Percentiles rank a stretch among this genome's conserved stretches.
These are phyloP conservation scores for Plasmodium coatneyi DNA, from an alignment of 169 alveolate genomes.

Conservation along the genomic window DNA sequence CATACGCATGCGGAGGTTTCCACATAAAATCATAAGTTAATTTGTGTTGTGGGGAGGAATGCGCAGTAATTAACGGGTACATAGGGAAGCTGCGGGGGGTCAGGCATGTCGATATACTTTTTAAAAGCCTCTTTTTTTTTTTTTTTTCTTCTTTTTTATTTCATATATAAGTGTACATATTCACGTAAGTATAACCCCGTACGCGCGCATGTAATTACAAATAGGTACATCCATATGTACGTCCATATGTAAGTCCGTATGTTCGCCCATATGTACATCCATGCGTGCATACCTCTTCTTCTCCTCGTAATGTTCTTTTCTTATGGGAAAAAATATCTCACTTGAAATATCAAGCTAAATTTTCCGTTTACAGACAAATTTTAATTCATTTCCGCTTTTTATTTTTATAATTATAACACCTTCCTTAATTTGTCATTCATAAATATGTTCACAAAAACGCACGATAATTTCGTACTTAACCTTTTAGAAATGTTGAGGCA, in stretches of 20 bases:
- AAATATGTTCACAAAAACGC: not conserved
- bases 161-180: not conserved
- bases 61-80: not conserved
- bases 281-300: not conserved
- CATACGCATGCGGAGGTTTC: not conserved
- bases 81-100: not conserved
- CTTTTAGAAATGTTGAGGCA: not conserved
- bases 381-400: slow-evolving; percentile 4
- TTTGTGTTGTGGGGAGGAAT: not conserved
- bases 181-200: not conserved
- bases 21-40: not conserved
- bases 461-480: not conserved
- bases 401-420: not conserved
- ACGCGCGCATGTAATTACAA: not conserved
- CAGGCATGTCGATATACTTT: not conserved
- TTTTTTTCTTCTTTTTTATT: not conserved
- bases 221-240: slow-evolving; percentile 4
- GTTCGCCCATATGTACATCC: slow-evolving; percentile 4
- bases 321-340: not conserved
- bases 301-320: not conserved
- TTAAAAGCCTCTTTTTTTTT: not conserved
- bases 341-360: not conserved
- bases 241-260: too few relatives aligned
- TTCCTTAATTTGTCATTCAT: slow-evolving; percentile 2
- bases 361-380: not conserved